Base-by-base conservation (phyloP, 225 moss, liverwort and hornwort species). In the Pseudoscleropodium purum region DNA sequence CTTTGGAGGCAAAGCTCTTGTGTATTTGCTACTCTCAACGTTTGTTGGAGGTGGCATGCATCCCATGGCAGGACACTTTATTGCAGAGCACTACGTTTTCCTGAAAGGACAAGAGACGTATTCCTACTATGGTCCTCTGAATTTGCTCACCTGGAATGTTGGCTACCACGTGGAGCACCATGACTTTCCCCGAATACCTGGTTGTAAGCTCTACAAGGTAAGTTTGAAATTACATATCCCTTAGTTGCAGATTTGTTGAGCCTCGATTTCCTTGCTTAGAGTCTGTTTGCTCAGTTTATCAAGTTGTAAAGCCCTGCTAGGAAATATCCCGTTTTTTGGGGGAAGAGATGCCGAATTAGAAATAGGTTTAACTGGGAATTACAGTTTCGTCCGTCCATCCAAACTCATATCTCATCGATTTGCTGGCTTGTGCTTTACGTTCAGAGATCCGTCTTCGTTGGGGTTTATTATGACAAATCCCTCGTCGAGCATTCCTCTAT, bases 131-230 rank as follows among this genome's bases (percentile, higher is more conserved):
- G 99, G 99, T 49, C 96, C 96, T 51, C 91, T 99, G 36, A 99
- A 99, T 87, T 64, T 95, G 57, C 57, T 99, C 82, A 93, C 97
- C 31, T 99, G 99, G 99, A 97, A 99, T 82, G 99, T 99, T 75
- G 99, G 99, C 81, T 99, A 99, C 88, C 99, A 99, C 89, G 96
- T 96, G 75, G 99, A 99, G 92, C 99, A 99, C 85, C 99, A 99
- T 87, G 99, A 99, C 85, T 99, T 99, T 54, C 99, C 99, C 36
- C 95, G 99, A 89, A 96, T 99, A 82, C 96, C 99, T 79, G 97
- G 99, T 75, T 94, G 94, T 84, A 94, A 95, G 90, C 96, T 99
- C 59, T 91, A 95, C 86, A 91, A 89, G 92, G 95, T 91, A 85
- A 88, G 87, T 87, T 84, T 26, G 52, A 87, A 86, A 17, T 59